A percentile compares a stretch with the other conserved stretches of the same genome.
These are phyloP conservation scores for Erythrophleum ivorense DNA, from an alignment of 331 rosid species.

Conservation along the genomic window DNA sequence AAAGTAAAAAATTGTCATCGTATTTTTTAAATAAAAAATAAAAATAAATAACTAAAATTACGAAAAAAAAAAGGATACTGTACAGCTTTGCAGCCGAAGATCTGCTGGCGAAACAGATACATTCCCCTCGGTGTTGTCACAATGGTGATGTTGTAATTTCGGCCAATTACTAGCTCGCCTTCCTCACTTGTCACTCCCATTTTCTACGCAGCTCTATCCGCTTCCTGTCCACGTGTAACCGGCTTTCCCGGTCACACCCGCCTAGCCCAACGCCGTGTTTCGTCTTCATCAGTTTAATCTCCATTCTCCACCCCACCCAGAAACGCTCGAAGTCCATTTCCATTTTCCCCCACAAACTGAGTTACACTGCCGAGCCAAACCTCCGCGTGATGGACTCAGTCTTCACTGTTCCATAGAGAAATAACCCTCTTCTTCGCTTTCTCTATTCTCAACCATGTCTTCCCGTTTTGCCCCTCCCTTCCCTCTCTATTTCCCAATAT, in stretches of 20 bases:
- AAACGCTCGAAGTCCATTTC: no score
- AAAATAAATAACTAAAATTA: no score
- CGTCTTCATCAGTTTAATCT: not conserved
- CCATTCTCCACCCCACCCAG: no score
- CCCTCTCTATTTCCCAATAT: constrained; percentile 46
- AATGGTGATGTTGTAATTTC: constrained; percentile 22
- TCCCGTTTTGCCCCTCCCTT: constrained; percentile 51
- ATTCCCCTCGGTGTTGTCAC: not conserved
- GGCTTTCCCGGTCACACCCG: constrained; percentile 46
- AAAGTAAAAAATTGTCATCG: no score
- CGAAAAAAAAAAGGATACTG: no score
- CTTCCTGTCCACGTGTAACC: constrained; percentile 45
- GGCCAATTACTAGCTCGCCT: not conserved
- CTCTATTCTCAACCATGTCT: constrained; percentile 46
- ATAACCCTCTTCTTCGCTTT: not conserved
- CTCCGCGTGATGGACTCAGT: constrained; percentile 20
- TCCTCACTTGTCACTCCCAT: not conserved
- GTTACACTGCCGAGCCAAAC: constrained; percentile 21
- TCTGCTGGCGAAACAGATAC: no score
- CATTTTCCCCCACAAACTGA: not conserved
- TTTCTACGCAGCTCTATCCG: constrained; percentile 9
- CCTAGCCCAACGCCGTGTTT: not conserved
- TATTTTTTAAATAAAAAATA: no score
- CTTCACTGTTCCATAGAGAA: constrained; percentile 38
- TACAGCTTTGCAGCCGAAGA: no score